Evolutionary conservation across 495 filamentous ascomycete species (phyloP).

Genomic region (Terfezia claveryi): DNA sequence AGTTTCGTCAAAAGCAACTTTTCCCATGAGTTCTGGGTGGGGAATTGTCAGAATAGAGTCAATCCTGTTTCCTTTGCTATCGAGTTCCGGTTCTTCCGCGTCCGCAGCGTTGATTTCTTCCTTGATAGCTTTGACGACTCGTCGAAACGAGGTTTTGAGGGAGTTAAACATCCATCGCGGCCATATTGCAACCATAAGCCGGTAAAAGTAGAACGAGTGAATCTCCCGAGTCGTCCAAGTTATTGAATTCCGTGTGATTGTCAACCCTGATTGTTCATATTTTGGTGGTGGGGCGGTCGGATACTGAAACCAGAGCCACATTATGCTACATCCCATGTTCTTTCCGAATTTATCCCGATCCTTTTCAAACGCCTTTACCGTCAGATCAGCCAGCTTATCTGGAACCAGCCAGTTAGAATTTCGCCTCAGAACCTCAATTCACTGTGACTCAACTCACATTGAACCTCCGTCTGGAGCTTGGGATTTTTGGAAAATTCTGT

Average conservation of each 20-base stretch:
- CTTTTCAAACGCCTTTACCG: background rate
- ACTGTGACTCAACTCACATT: background rate
- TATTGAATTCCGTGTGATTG: background rate
- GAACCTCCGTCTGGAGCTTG: background rate
- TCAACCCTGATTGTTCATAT: background rate
- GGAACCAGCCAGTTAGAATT: too few species aligned
- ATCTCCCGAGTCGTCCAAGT: slow-evolving; percentile 10
- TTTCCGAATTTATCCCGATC: background rate
- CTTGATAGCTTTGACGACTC: background rate
- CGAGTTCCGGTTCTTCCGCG: background rate
- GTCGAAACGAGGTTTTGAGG: slow-evolving; percentile 3
- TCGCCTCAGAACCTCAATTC: too few species aligned
- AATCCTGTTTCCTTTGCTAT: background rate
- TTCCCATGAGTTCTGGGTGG: background rate
- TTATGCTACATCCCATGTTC: background rate
- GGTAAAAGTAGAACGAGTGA: slow-evolving; percentile 6
- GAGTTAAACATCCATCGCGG: slow-evolving; percentile 11
- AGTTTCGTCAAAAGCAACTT: slow-evolving; percentile 1
- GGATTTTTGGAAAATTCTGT: background rate
- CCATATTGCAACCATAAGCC: slow-evolving; percentile 10
- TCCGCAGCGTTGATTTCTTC: background rate
- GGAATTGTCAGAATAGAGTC: background rate
- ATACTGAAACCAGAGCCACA: background rate
- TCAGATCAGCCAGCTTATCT: background rate
- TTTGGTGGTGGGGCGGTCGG: background rate